A percentile compares a stretch with the other conserved stretches of the same genome.
Evolutionary conservation across 139 green algal genomes (phyloP).

Genomic region (Chlorella vulgaris): DNA sequence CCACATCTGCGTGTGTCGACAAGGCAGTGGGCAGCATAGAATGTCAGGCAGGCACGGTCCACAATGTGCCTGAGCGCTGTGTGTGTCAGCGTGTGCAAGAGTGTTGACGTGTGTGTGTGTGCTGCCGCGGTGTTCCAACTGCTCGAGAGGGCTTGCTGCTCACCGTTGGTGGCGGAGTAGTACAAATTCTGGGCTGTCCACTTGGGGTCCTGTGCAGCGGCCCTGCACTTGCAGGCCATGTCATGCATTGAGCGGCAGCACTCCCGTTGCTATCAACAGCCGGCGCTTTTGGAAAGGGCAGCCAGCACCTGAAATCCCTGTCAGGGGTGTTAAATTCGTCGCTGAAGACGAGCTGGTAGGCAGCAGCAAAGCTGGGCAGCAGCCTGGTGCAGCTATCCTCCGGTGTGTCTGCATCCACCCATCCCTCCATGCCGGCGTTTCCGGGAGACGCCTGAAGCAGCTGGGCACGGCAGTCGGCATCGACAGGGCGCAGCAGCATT

Average conservation of each 20-base stretch:
- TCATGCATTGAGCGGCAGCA: no score
- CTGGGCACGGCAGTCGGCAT: neutral
- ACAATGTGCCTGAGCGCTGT: no score
- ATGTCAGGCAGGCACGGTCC: no score
- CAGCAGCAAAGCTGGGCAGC: constrained; percentile 24
- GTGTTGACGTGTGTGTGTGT: no score
- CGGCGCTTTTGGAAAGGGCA: no score
- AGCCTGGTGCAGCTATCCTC: constrained; percentile 34
- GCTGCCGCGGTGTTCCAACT: no score
- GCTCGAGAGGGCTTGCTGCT: no score
- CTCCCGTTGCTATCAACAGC: no score
- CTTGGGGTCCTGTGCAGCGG: constrained; percentile 10
- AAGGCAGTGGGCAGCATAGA: no score
- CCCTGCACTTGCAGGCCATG: neutral
- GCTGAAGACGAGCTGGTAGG: constrained; percentile 48
- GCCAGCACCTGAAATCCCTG: constrained; percentile 40
- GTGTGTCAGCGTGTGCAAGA: no score
- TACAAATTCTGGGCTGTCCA: constrained; percentile 50
- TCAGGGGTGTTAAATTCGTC: constrained; percentile 55
- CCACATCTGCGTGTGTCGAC: no score
- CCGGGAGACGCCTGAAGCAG: neutral
- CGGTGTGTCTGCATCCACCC: constrained; percentile 44
- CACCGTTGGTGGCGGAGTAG: constrained; percentile 34
- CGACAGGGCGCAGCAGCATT: neutral
- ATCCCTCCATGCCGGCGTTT: constrained; percentile 9